These are phyloP conservation scores for Termitomyces sp. DNA, from an alignment of 1,284 basidiomycete genomes.

Conservation along the genomic window DNA sequence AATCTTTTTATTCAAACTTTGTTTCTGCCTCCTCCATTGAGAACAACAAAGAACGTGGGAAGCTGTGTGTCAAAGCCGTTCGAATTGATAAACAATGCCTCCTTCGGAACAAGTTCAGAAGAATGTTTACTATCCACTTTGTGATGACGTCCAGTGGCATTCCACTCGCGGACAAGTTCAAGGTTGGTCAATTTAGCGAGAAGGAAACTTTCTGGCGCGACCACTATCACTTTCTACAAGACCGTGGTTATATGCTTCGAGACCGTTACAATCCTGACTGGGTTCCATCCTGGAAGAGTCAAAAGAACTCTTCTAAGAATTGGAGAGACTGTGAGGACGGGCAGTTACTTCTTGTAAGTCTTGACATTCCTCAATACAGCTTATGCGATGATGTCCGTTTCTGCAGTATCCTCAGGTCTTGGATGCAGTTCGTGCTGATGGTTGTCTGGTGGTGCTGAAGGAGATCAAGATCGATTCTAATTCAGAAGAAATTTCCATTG, in stretches of 20 bases:
- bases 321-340: background rate
- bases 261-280: conserved; percentile 32
- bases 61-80: too few relatives aligned
- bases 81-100: background rate
- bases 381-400: background rate
- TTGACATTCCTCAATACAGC: background rate
- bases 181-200: background rate
- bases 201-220: conserved; percentile 20
- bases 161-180: background rate
- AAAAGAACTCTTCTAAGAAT: conserved; percentile 11
- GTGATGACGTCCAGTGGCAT: background rate
- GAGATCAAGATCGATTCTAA: background rate
- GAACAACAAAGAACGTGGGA: background rate
- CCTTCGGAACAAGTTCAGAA: background rate
- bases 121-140: background rate
- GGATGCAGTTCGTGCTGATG: conserved; percentile 4
- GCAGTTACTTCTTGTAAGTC: background rate
- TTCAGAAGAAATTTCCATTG: conserved; percentile 23
- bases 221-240: conserved; percentile 24
- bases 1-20: too few relatives aligned
- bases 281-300: conserved; percentile 29
- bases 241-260: conserved; percentile 30
- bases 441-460: conserved; percentile 2
- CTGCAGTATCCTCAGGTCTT: background rate
- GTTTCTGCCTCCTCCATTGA: background rate